Conservation (phyloP, 208 protist species). For the Balamuthia mandrillaris region DNA sequence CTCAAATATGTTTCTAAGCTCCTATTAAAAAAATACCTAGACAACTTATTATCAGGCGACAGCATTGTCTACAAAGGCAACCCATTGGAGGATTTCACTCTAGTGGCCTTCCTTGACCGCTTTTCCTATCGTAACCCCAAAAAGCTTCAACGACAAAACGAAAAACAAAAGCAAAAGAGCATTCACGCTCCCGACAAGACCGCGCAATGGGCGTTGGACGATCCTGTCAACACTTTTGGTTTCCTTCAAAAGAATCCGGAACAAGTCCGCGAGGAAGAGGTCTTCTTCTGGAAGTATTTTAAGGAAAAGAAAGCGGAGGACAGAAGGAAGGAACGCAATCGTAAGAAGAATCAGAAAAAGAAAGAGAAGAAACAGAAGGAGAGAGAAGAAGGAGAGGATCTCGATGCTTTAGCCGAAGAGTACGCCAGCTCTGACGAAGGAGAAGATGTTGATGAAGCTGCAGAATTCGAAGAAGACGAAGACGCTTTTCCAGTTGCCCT, state of each 20-base stretch:
- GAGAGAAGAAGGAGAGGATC: no score
- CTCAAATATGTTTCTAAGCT: neutral
- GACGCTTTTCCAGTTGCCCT: no score
- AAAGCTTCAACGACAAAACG: no score
- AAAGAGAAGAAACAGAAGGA: neutral
- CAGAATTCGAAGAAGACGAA: neutral
- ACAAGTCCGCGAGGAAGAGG: conserved; percentile 21
- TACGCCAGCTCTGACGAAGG: no score
- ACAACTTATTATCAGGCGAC: neutral
- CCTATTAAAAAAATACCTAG: neutral
- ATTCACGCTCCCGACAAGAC: no score
- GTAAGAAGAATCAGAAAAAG: no score
- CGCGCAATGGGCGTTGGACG: no score
- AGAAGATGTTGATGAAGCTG: neutral
- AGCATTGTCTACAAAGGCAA: conserved; percentile 48
- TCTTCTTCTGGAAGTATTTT: conserved; percentile 43
- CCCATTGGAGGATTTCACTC: conserved; percentile 51
- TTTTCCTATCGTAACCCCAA: conserved; percentile 47
- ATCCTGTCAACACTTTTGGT: no score
- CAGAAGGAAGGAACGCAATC: no score
- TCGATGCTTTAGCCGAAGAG: no score
- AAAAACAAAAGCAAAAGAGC: neutral
- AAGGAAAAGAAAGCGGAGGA: neutral
- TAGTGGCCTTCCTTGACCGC: conserved; percentile 46
- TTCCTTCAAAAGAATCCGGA: neutral